Evolutionary conservation across 176 grass and related monocot species (phyloP).

Genomic region (Oryza brachyantha): DNA sequence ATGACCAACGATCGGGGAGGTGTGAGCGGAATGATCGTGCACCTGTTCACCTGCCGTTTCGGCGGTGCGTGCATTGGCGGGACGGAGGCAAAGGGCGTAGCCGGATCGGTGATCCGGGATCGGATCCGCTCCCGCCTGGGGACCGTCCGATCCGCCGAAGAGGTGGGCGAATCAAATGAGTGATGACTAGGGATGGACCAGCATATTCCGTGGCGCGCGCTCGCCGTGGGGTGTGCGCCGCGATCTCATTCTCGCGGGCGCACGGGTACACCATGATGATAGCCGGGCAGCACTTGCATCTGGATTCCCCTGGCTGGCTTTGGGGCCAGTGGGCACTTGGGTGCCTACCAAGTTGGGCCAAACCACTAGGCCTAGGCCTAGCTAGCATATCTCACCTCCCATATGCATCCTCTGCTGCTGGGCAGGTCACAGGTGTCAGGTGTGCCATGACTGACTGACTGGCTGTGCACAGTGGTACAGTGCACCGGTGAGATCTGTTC

Average conservation of each 20-base stretch:
- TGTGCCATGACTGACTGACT: not conserved
- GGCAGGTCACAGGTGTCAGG: not conserved
- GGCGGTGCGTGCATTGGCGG: no score
- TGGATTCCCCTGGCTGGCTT: not conserved
- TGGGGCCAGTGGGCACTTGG: no score
- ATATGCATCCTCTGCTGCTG: not conserved
- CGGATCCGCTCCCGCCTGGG: not conserved
- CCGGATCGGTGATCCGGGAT: no score
- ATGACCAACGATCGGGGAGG: no score
- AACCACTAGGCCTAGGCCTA: no score
- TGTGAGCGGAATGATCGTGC: not conserved
- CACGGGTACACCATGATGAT: not conserved
- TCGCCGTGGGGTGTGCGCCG: no score
- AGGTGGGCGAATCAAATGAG: no score
- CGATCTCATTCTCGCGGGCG: no score
- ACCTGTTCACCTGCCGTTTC: not conserved
- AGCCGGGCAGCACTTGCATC: not conserved
- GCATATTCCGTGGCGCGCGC: not conserved
- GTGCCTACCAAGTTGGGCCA: not conserved
- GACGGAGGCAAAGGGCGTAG: not conserved
- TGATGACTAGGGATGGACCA: no score
- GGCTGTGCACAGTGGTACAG: not conserved
- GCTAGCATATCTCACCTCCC: no score
- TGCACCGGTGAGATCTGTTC: not conserved
- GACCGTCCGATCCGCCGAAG: not conserved